Percentiles rank a stretch among this genome's conserved stretches.
These are phyloP conservation scores for Coniosporium apollinis DNA, from an alignment of 495 filamentous ascomycete species.

Conservation along the genomic window DNA sequence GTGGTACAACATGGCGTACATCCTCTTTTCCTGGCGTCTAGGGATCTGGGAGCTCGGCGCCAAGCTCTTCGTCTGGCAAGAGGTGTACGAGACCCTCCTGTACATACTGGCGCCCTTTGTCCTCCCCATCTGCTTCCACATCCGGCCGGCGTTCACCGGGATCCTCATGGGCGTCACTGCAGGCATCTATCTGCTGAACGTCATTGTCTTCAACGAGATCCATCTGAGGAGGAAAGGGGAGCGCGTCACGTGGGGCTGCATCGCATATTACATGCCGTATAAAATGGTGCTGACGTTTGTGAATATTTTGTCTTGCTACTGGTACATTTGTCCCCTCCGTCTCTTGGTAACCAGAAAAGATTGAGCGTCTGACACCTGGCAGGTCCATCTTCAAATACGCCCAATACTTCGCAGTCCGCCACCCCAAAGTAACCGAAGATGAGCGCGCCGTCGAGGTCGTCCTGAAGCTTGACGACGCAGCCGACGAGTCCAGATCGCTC, in stretches of 20 bases:
- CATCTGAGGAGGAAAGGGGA: conserved; percentile 28
- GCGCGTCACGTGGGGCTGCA: conserved; percentile 11
- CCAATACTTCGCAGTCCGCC: conserved; percentile 27
- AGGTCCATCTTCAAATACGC: conserved; percentile 25
- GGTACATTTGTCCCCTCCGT: too few species aligned
- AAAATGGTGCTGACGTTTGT: conserved; percentile 26
- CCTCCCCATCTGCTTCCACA: conserved; percentile 29
- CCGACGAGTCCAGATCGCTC: too few species aligned
- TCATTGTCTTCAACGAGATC: conserved; percentile 28
- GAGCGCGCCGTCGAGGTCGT: conserved; percentile 26
- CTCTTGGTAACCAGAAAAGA: neutral
- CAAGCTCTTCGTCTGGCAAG: conserved; percentile 22
- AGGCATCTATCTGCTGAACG: conserved; percentile 25
- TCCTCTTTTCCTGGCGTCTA: conserved; percentile 29
- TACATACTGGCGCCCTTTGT: conserved; percentile 31
- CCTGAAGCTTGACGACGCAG: conserved; percentile 16
- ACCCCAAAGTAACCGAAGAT: conserved; percentile 29
- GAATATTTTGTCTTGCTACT: conserved; percentile 28
- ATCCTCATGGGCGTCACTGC: conserved; percentile 20
- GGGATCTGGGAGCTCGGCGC: conserved; percentile 32
- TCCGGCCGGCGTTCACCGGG: conserved; percentile 22
- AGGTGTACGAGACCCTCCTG: conserved; percentile 31
- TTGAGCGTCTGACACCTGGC: neutral
- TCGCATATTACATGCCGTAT: conserved; percentile 25
- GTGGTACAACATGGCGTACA: conserved; percentile 30